Evolutionary conservation across 2,329 filamentous ascomycete species (phyloP).

Genomic region (Diaporthe batatas): DNA sequence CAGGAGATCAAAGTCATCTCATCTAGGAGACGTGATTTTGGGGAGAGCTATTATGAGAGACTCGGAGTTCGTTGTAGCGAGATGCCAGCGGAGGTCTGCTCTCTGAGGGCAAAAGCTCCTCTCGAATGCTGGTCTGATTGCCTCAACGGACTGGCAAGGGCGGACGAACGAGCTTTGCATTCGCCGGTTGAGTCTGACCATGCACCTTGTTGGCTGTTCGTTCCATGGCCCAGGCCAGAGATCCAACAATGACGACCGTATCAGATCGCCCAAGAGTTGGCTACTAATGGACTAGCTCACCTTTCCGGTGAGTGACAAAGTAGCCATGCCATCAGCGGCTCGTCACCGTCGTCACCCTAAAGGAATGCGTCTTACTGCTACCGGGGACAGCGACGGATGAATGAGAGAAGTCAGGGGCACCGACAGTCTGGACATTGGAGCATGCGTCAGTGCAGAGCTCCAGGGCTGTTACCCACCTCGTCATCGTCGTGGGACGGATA

Average conservation of each 20-base stretch:
- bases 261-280: background rate
- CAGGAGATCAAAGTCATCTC: background rate
- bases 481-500: background rate
- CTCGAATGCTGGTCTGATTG: background rate
- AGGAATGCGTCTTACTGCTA: background rate
- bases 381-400: background rate
- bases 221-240: background rate
- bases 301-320: background rate
- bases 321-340: background rate
- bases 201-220: background rate
- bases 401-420: background rate
- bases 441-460: background rate
- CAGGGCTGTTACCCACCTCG: background rate
- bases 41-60: too few species aligned
- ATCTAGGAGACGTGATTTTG: background rate
- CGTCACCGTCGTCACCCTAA: background rate
- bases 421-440: background rate
- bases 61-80: background rate
- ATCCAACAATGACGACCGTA: background rate
- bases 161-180: background rate
- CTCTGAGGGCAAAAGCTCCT: background rate
- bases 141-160: background rate
- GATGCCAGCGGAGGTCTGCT: background rate
- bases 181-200: background rate
- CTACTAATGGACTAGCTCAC: slow-evolving; percentile 5